A percentile compares a stretch with the other conserved stretches of the same genome.
These are phyloP conservation scores for Xylaria sp. DNA, from an alignment of 2,329 filamentous ascomycete genomes.

Conservation along the genomic window DNA sequence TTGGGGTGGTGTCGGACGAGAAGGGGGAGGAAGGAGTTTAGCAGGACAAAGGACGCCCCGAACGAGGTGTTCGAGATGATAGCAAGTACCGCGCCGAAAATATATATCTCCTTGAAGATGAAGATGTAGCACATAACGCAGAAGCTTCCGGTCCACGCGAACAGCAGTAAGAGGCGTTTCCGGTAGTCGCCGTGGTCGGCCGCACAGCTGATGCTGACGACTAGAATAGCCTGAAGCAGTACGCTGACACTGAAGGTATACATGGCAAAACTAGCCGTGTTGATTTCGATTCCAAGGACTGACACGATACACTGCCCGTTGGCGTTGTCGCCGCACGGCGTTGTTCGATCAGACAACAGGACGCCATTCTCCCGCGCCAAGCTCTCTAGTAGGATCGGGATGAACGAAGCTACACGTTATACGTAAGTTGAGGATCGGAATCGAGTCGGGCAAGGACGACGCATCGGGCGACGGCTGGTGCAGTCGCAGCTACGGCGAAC, in stretches of 20 bases:
- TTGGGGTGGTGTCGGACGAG: slow-evolving; percentile 83
- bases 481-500: background rate
- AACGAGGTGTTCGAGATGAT: slow-evolving; percentile 93
- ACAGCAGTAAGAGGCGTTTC: slow-evolving; percentile 83
- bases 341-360: slow-evolving; percentile 74
- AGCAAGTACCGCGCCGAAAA: slow-evolving; percentile 80
- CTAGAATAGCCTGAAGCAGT: slow-evolving; percentile 82
- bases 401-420: slow-evolving; percentile 73
- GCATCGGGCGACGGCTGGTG: background rate
- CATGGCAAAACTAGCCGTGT: slow-evolving; percentile 97
- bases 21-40: slow-evolving; percentile 93
- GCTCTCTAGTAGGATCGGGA: slow-evolving; percentile 92
- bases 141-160: slow-evolving; percentile 79
- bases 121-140: slow-evolving; percentile 89
- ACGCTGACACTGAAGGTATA: slow-evolving; percentile 97
- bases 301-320: slow-evolving; percentile 79
- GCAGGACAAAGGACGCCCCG: slow-evolving; percentile 89
- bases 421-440: slow-evolving; percentile 12
- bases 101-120: slow-evolving; percentile 72
- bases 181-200: slow-evolving; percentile 93
- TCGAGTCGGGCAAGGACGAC: background rate
- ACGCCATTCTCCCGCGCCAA: slow-evolving; percentile 91
- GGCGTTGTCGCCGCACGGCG: slow-evolving; percentile 71
- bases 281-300: slow-evolving; percentile 82
- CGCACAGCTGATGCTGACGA: slow-evolving; percentile 94